Conservation (phyloP, 148 eudicot species). For the Camellia granthamiana region DNA sequence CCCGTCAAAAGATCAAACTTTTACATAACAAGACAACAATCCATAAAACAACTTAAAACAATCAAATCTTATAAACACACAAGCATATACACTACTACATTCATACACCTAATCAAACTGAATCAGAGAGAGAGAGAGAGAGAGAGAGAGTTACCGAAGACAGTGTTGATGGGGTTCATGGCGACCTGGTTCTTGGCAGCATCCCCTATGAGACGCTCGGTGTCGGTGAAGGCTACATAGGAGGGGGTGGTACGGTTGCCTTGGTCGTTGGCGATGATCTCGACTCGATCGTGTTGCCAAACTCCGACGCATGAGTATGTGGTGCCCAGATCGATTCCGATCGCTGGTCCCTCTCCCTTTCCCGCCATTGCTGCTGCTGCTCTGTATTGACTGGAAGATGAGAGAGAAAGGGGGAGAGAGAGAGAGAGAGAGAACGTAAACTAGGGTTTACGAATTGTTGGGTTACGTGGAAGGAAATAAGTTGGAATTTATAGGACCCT, state of each 20-base stretch:
- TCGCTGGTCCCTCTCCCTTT: slow-evolving; percentile 40
- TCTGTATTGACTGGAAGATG: background rate
- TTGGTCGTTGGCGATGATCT: slow-evolving; percentile 46
- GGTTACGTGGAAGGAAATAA: too few relatives aligned
- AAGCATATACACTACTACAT: background rate
- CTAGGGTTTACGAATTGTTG: background rate
- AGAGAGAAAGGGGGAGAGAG: background rate
- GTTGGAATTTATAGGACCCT: background rate
- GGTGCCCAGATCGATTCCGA: slow-evolving; percentile 45
- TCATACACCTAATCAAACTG: background rate
- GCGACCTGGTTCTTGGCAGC: slow-evolving; percentile 49
- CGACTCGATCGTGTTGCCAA: slow-evolving; percentile 44
- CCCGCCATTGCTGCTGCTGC: background rate
- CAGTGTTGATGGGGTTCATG: slow-evolving; percentile 44
- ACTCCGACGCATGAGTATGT: slow-evolving; percentile 46
- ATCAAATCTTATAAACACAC: background rate
- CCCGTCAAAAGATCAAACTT: background rate
- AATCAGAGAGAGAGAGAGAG: background rate
- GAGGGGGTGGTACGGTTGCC: slow-evolving; percentile 45
- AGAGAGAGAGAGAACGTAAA: background rate
- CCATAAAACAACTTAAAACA: background rate
- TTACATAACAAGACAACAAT: background rate
- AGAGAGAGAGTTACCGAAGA: slow-evolving; percentile 30
- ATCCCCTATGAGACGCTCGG: slow-evolving; percentile 36
- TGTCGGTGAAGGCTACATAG: slow-evolving; percentile 37